Conservation (phyloP, 306 rosid species). For the Sicyos edulis region DNA sequence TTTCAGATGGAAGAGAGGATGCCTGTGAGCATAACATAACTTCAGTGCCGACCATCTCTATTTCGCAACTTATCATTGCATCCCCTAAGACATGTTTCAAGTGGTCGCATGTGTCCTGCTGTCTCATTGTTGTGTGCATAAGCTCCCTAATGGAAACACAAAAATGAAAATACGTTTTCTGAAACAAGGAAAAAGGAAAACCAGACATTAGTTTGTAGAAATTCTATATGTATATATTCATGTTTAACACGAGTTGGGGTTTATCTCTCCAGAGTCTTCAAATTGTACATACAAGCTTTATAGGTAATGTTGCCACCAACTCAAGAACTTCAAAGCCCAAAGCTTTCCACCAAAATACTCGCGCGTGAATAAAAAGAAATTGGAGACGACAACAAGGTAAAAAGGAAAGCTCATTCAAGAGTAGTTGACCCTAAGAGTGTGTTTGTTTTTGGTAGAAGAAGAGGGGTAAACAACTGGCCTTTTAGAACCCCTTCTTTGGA, state of each 20-base stretch:
- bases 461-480: too few species aligned
- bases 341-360: not conserved
- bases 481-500: too few species aligned
- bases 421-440: not conserved
- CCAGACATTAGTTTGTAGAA: too few species aligned
- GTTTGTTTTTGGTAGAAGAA: too few species aligned
- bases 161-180: slow-evolving; percentile 7
- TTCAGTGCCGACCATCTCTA: slow-evolving; percentile 63
- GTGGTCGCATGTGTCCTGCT: slow-evolving; percentile 46
- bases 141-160: slow-evolving; percentile 59
- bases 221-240: too few species aligned
- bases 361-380: not conserved
- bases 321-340: slow-evolving; percentile 13
- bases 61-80: slow-evolving; percentile 52
- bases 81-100: slow-evolving; percentile 42
- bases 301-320: not conserved
- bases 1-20: slow-evolving; percentile 57
- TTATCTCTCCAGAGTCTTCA: too few species aligned
- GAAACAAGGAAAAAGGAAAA: too few species aligned
- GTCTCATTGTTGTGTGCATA: slow-evolving; percentile 64
- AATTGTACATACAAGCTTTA: not conserved
- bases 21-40: slow-evolving; percentile 53
- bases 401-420: not conserved
- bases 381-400: not conserved
- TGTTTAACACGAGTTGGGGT: too few species aligned